A percentile compares a stretch with the other conserved stretches of the same genome.
Evolutionary conservation across 768 basidiomycete genomes (phyloP).

Genomic region (Kwoniella sp.): DNA sequence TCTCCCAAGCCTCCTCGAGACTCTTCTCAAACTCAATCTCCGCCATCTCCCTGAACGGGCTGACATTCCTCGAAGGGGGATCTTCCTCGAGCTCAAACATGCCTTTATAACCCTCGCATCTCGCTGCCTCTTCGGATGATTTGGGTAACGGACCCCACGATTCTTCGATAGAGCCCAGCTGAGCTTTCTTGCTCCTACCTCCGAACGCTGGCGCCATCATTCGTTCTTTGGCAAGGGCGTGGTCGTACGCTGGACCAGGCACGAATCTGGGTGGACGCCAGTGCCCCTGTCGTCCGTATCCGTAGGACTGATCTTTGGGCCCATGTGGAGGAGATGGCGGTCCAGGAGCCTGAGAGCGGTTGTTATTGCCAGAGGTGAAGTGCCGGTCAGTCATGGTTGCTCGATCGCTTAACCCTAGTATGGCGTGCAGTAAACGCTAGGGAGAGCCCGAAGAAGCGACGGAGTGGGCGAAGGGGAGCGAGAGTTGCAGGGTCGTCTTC

Average conservation of each 20-base stretch:
- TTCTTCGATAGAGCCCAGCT: slow-evolving; percentile 40
- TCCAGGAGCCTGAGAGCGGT: too few species aligned
- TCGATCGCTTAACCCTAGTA: too few species aligned
- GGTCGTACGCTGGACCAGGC: slow-evolving; percentile 14
- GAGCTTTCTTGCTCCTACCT: slow-evolving; percentile 39
- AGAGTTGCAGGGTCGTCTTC: too few species aligned
- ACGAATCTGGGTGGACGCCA: slow-evolving; percentile 19
- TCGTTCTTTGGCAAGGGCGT: slow-evolving; percentile 9
- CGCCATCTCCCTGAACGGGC: slow-evolving; percentile 27
- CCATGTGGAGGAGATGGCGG: too few species aligned
- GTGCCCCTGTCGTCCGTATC: too few species aligned
- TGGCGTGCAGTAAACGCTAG: too few species aligned
- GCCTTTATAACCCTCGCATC: slow-evolving; percentile 17
- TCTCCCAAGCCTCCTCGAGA: slow-evolving; percentile 4
- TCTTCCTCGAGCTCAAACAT: slow-evolving; percentile 43
- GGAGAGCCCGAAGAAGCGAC: too few species aligned
- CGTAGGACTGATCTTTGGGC: too few species aligned
- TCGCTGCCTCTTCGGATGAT: background rate
- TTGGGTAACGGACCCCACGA: slow-evolving; percentile 32
- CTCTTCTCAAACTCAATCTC: background rate
- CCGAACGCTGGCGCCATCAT: slow-evolving; percentile 27
- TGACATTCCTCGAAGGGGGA: slow-evolving; percentile 38
- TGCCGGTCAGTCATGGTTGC: too few species aligned
- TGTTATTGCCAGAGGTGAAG: too few species aligned
- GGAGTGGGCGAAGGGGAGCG: too few species aligned